Evolutionary conservation across 345 rosid species (phyloP), one percentile per base, ranked within the genome.

Genomic region (Abelmoschus esculentus): DNA sequence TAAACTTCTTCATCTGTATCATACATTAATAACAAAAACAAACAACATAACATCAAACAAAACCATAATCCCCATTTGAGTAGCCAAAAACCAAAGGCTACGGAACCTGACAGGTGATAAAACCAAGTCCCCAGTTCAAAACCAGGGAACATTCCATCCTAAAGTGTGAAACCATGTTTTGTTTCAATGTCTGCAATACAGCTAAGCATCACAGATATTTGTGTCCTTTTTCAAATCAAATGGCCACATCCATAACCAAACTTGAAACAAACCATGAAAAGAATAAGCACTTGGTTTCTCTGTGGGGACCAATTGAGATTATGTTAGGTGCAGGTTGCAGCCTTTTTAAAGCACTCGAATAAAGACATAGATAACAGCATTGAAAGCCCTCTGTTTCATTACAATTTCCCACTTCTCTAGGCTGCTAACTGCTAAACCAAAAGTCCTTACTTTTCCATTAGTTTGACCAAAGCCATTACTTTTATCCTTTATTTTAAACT

Each of bases 1-100:
- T 78, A 73, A 95, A 95, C 84, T 87, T 87, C 80, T 84, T 59
- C 96, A 95, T 91, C 96, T 90, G 40, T 62, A 55, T 26, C 22
- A 71, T 52, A 32, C 55, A 69, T 61, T 68, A 3, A 44, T 42
- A 2, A 66, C 67, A 55, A 52, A 2, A 28, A 60, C 61, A 13
- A 71, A 61, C 14, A 61, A 53, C 19, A 15, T 38, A 46, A 8
- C 58, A 26, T 50, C 15, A 59, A 60, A 2, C 5, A n/a, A 59
- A 10, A 12, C n/a, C 7, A 13, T 29, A 34, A 61, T 12, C 53
- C 50, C 10, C 26, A 22, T 22, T 22, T 22, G 26, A 22, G 26
- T 22, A 22, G 26, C 26, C 26, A 22, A 22, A 22, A 22, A 22
- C 26, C 26, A 22, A 22, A 22, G 26, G 26, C 26, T 22, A 22